Evolutionary conservation across 208 protist species (phyloP), one percentile per base, ranked within the genome.

Genomic region (Wallacemonas sp.): DNA sequence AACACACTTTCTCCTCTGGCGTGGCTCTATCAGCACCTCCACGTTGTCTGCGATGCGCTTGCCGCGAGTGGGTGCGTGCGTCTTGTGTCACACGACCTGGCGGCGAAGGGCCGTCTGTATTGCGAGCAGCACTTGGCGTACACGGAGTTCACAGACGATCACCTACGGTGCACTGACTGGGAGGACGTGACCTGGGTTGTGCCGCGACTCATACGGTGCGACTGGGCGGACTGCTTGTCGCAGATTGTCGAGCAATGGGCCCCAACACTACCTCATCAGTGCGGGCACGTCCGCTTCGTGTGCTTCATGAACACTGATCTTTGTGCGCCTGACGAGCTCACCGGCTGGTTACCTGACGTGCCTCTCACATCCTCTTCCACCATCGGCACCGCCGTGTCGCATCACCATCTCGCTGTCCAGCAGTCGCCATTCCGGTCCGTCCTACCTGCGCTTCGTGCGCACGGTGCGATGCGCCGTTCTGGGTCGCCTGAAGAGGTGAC

Each of bases 131-230:
- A 58, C n/a, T 39, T 58, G 11, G 52, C 52, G n/a, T 58, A 43
- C 36, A 24, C n/a, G 12, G 52, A 33, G 14, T 58, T 58, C 47
- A 17, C 47, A 29, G 12, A n/a, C n/a, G n/a, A n/a, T n/a, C n/a
- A n/a, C n/a, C n/a, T n/a, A n/a, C n/a, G n/a, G n/a, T n/a, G n/a
- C n/a, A n/a, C n/a, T n/a, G n/a, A n/a, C n/a, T n/a, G n/a, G n/a
- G n/a, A n/a, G n/a, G n/a, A n/a, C n/a, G 49, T 79, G 30, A 60
- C 69, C 2, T 79, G 74, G 74, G 63, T 79, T 27, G 74, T 79
- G 41, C 27, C 68, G 19, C 43, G 52, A 11, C 46, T 49, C 30
- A 9, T 74, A 1, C 26, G n/a, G 8, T 27, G 21, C 17, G 6
- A n/a, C 23, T 12, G 12, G 21, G 17, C 6, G 14, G 48, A 62